Conservation (phyloP, 768 basidiomycete genomes). For the Trametes coccinea region DNA sequence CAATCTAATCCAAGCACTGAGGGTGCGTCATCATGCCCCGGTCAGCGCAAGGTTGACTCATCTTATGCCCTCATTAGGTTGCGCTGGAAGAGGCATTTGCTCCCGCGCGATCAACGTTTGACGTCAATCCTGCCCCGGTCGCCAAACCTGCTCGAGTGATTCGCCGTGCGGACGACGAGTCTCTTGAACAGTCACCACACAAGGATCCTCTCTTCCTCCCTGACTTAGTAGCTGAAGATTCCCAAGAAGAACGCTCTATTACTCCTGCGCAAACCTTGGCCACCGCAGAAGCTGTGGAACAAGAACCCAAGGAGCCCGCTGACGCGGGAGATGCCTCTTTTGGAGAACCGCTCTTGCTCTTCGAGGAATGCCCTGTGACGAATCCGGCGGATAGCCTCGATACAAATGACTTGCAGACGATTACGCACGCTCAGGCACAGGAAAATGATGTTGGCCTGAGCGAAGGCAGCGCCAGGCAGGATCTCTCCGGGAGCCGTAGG, state of each 20-base stretch:
- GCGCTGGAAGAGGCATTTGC: conserved; percentile 71
- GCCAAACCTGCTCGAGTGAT: not conserved
- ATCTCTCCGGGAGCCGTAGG: no score
- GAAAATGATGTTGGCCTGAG: no score
- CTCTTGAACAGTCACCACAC: not conserved
- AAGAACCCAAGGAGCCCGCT: not conserved
- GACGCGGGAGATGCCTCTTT: not conserved
- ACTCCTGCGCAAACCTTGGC: no score
- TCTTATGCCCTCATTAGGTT: conserved; percentile 39
- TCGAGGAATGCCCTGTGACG: not conserved
- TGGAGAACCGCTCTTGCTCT: conserved; percentile 10
- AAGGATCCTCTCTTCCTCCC: conserved; percentile 26
- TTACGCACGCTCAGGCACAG: no score
- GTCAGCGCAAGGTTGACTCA: conserved; percentile 2
- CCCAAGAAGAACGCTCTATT: not conserved
- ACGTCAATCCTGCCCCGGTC: conserved; percentile 36
- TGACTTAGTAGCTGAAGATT: conserved; percentile 12
- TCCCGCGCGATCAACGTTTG: conserved; percentile 71
- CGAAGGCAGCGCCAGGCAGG: no score
- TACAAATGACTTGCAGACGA: no score
- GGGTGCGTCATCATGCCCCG: conserved; percentile 44
- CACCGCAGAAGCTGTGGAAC: not conserved
- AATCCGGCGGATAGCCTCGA: not conserved
- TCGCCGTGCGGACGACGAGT: not conserved
- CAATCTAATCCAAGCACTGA: conserved; percentile 74